These are phyloP conservation scores for Lophiostoma macrostomum DNA, from an alignment of 495 filamentous ascomycete genomes.

Conservation along the genomic window DNA sequence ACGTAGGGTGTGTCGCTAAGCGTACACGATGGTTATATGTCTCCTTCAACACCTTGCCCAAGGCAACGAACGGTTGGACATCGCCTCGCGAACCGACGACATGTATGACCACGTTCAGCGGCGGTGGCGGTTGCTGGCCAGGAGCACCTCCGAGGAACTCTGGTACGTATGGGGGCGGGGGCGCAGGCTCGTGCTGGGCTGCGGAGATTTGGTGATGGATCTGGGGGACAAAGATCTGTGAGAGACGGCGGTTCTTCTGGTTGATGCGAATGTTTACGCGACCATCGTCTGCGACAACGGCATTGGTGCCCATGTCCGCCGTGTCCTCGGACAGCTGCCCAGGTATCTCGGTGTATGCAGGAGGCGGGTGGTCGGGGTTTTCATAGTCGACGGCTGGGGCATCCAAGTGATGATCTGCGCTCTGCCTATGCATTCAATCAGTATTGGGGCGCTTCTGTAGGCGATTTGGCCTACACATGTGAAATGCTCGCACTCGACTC, in stretches of 20 bases:
- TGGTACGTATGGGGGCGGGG: conserved; percentile 60
- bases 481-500: neutral
- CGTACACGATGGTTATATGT: conserved; percentile 53
- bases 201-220: conserved; percentile 56
- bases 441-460: conserved; percentile 4
- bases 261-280: conserved; percentile 74
- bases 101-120: conserved; percentile 53
- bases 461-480: conserved; percentile 2
- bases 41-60: conserved; percentile 50
- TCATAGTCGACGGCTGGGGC: neutral
- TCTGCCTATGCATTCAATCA: too few species aligned
- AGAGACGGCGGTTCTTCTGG: conserved; percentile 60
- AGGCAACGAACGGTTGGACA: conserved; percentile 54
- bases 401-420: too few species aligned
- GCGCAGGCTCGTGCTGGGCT: conserved; percentile 43
- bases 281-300: conserved; percentile 59
- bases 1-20: conserved; percentile 60
- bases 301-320: conserved; percentile 54
- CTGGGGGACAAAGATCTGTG: conserved; percentile 63
- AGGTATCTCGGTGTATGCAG: conserved; percentile 50
- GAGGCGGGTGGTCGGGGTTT: conserved; percentile 40
- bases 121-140: conserved; percentile 51
- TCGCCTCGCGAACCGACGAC: conserved; percentile 55
- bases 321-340: conserved; percentile 51
- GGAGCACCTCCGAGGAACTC: conserved; percentile 57